Conservation (phyloP, 805 yeast species). For the Candida railenensis region DNA sequence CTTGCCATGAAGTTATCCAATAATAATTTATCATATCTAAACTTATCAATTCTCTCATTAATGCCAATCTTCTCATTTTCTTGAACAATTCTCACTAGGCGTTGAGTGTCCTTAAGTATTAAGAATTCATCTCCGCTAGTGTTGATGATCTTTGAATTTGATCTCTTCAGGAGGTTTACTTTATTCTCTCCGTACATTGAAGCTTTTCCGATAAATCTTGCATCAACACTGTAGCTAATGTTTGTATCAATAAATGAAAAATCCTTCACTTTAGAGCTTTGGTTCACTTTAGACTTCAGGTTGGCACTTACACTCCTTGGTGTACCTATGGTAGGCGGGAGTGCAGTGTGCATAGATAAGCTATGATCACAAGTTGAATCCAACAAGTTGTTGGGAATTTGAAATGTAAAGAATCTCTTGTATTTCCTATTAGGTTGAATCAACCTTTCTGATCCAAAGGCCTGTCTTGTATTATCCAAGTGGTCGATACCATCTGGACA, state of each 20-base stretch:
- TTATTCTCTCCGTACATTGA: slow-evolving; percentile 24
- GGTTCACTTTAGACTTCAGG: neutral
- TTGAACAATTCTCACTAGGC: slow-evolving; percentile 27
- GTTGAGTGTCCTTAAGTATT: slow-evolving; percentile 30
- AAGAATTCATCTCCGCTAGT: slow-evolving; percentile 39
- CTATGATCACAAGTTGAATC: slow-evolving; percentile 39
- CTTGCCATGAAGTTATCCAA: slow-evolving; percentile 23
- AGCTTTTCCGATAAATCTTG: slow-evolving; percentile 39
- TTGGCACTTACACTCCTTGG: slow-evolving; percentile 10
- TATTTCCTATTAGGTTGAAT: slow-evolving; percentile 14
- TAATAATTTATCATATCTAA: slow-evolving; percentile 18
- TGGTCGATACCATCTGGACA: slow-evolving; percentile 24
- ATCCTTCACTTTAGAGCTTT: slow-evolving; percentile 20
- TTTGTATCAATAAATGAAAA: slow-evolving; percentile 25
- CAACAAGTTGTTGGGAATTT: slow-evolving; percentile 33
- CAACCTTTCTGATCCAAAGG: slow-evolving; percentile 13
- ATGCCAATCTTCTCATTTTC: slow-evolving; percentile 13
- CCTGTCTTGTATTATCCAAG: slow-evolving; percentile 21
- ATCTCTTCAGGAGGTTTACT: slow-evolving; percentile 17
- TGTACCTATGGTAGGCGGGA: slow-evolving; percentile 37
- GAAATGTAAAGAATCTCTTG: slow-evolving; percentile 42
- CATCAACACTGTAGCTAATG: slow-evolving; percentile 31
- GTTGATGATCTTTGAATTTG: slow-evolving; percentile 16
- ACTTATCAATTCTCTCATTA: slow-evolving; percentile 15
- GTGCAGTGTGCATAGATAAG: slow-evolving; percentile 27